Evolutionary conservation across 2,329 filamentous ascomycete genomes (phyloP).

Genomic region (Colletotrichum sp.): DNA sequence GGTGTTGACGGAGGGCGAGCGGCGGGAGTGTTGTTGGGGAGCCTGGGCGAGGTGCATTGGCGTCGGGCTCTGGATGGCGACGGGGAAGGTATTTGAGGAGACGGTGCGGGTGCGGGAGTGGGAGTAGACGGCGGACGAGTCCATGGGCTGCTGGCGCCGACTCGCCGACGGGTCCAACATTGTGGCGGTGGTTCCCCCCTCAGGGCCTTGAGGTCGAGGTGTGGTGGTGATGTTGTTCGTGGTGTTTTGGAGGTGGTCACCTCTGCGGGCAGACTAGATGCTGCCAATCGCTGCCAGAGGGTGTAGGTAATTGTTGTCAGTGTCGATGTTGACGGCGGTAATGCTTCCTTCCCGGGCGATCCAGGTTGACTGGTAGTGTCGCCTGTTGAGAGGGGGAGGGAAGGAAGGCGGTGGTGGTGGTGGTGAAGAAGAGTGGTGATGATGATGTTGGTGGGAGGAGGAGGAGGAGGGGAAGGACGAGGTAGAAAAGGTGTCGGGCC

Average conservation of each 20-base stretch:
- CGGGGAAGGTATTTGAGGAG: constrained; percentile 59
- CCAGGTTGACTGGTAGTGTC: not conserved
- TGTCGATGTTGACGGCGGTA: not conserved
- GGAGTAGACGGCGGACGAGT: constrained; percentile 44
- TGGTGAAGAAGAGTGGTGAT: not conserved
- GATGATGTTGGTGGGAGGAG: not conserved
- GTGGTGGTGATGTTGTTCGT: not conserved
- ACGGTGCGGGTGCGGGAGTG: constrained; percentile 63
- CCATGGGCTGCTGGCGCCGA: constrained; percentile 26
- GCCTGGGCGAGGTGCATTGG: constrained; percentile 39
- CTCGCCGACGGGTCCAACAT: constrained; percentile 26
- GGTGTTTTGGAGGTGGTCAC: not conserved
- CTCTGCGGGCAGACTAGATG: not conserved
- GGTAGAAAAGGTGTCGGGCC: not conserved
- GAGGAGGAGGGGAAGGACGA: not conserved
- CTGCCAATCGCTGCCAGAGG: not conserved
- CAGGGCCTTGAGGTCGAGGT: not conserved
- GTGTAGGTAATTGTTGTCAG: not conserved
- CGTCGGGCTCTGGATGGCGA: constrained; percentile 29
- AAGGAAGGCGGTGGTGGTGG: not conserved
- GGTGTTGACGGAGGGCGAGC: constrained; percentile 70
- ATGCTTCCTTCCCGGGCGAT: not conserved
- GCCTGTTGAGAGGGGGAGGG: not conserved
- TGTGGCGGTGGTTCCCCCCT: not conserved
- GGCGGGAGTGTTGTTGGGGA: constrained; percentile 49